Evolutionary conservation across 2,329 filamentous ascomycete species (phyloP), one percentile per base, ranked within the genome.

Genomic region (Xylaria sp.): DNA sequence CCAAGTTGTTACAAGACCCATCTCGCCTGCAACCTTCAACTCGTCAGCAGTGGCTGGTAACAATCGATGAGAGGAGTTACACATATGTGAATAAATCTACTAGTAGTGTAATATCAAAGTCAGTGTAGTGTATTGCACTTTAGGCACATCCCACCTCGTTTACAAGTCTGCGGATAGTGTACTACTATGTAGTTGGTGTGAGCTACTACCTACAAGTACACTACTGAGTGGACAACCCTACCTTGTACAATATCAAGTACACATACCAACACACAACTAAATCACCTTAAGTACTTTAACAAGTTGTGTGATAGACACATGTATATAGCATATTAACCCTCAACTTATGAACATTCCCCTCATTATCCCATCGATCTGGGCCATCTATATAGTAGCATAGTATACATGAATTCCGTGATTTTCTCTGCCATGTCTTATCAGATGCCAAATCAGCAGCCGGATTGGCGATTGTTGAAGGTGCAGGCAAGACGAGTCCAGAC

Each of bases 1-100:
- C 66, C 32, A 28, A 58, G 32, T 50, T 61, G 66, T 65, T 65
- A 69, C 66, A 62, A 56, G 66, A 62, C 28, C 62, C 62, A 58
- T 65, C 50, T 34, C 23, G 39, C 18, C 18, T 56, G 56, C 34
- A 61, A 58, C 66, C 15, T 34, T 56, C n/a, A 55, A 44, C 39
- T 52, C 48, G 18, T 41, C 32, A 64, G 37, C 39, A n/a, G 39
- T 44, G 23, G 54, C 48, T 55, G 18, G 61, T 51, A 50, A 59
- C 48, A 12, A 54, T 46, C 10, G 8, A 48, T 50, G 39, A 32
- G 46, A 55, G 15, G 25, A 34, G 23, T 41, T 23, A 20, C 34
- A 25, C 54, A 10, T 37, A 18, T 37, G 12, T 55, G 52, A 10
- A 37, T n/a, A 9, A 23, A 56, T 39, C n/a, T 56, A 25, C 23